Percentiles rank a stretch among this genome's conserved stretches.
Evolutionary conservation across 2,329 filamentous ascomycete species (phyloP).

Genomic region (Alternaria sp.): DNA sequence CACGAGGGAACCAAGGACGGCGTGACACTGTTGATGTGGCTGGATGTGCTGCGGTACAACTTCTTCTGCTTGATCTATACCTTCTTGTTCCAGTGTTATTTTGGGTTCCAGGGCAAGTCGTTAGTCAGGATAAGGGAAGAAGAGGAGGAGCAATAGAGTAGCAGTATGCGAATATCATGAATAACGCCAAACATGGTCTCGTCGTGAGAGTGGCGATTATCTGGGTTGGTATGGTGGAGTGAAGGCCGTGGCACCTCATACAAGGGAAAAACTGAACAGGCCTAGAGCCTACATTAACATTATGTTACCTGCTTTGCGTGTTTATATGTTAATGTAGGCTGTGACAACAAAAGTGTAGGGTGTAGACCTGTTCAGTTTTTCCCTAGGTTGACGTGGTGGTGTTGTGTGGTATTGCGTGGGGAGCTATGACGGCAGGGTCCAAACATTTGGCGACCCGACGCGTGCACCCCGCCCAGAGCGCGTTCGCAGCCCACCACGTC

Average conservation of each 20-base stretch:
- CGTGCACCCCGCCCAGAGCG: conserved; percentile 39
- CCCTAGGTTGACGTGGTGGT: too few relatives aligned
- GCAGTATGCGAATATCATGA: background rate
- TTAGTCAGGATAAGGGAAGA: conserved; percentile 18
- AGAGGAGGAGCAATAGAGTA: conserved; percentile 2
- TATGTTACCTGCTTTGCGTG: too few relatives aligned
- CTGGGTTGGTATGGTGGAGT: background rate
- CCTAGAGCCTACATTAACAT: too few relatives aligned
- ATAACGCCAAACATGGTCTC: background rate
- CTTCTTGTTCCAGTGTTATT: conserved; percentile 40
- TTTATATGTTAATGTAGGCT: too few relatives aligned
- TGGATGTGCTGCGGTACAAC: conserved; percentile 42
- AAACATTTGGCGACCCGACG: conserved; percentile 28
- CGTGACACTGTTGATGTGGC: conserved; percentile 35
- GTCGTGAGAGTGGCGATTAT: background rate
- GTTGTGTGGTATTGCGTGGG: too few relatives aligned
- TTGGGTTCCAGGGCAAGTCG: conserved; percentile 31
- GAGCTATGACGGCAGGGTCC: conserved; percentile 11
- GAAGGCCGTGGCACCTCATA: too few relatives aligned
- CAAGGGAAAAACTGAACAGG: too few relatives aligned
- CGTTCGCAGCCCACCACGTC: conserved; percentile 35
- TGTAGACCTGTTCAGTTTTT: too few relatives aligned
- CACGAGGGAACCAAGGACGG: conserved; percentile 45
- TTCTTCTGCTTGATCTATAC: conserved; percentile 43
- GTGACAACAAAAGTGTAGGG: too few relatives aligned